Base-by-base conservation (phyloP, 2,329 filamentous ascomycete genomes). In the Endocalyx cinctus region DNA sequence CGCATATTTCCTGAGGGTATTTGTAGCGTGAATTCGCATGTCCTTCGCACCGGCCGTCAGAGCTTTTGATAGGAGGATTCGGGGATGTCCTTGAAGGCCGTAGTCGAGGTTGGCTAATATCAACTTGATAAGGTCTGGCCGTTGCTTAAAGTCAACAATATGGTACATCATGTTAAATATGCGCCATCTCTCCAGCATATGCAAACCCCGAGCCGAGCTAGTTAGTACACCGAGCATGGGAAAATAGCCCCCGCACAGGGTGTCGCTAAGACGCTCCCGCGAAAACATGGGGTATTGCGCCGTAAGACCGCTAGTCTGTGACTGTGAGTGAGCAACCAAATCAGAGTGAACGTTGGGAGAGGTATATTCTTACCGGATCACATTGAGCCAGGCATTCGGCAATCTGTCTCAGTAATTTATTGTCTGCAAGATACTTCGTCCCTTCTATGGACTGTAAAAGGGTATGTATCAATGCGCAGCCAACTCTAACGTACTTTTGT, bases 111-210 rank as follows among this genome's bases (percentile, higher is more conserved):
- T 92, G 30, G 84, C 82, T 7, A 98, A 72, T 19, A 98, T 73
- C 8, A 90, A 73, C 55, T 89, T 87, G 55, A 97, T 87, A 38
- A 98, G 69, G 57, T 98, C 92, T 28, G 90, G 87, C 3, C 92
- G 83, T 58, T 92, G 84, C 49, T 85, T 87, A 27, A 95, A 70
- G 53, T 97, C 90, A 37, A 96, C 77, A 41, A 98, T 95, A 60
- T 97, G 92, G 57, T 98, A 98, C 72, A 97, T 94, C 87, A 98
- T 98, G 60, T 97, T 97, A 64, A 96, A 89, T 73, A 98, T 94
- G 49, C 88, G 87, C 90, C 92, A 97, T 49, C 87, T 74, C 57
- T 97, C 90, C 54, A 98, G 77, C 64, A 98, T 90, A 41, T 84
- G 79, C 16, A 97, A 71, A 1, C 92, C 92, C 48, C 83, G 86